These are phyloP conservation scores for Ascoidea asiatica DNA, from an alignment of 805 yeast genomes.

Conservation along the genomic window DNA sequence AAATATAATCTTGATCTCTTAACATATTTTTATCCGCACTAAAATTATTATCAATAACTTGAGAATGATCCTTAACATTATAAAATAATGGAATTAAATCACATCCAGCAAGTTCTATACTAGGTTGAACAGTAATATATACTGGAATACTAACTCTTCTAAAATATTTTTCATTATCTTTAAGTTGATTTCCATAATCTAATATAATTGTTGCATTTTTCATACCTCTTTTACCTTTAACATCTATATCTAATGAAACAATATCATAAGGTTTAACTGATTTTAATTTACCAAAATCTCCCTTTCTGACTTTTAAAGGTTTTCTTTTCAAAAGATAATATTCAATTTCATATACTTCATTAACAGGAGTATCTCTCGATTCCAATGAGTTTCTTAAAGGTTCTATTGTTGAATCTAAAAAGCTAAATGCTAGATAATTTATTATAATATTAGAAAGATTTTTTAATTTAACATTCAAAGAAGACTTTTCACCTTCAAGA, in stretches of 20 bases:
- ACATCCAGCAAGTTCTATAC: slow-evolving; percentile 62
- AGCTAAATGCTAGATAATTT: slow-evolving; percentile 44
- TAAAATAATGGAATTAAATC: slow-evolving; percentile 52
- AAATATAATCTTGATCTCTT: slow-evolving; percentile 7
- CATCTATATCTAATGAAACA: slow-evolving; percentile 37
- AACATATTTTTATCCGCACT: slow-evolving; percentile 4
- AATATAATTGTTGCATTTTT: slow-evolving; percentile 48
- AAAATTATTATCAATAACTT: slow-evolving; percentile 18
- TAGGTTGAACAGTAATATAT: slow-evolving; percentile 54
- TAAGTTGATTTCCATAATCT: slow-evolving; percentile 41
- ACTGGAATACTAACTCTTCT: slow-evolving; percentile 58
- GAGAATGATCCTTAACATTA: slow-evolving; percentile 13
- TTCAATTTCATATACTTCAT: slow-evolving; percentile 66
- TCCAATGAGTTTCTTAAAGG: slow-evolving; percentile 43
- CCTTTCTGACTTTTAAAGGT: slow-evolving; percentile 34
- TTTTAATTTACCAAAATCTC: slow-evolving; percentile 11
- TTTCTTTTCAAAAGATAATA: slow-evolving; percentile 45
- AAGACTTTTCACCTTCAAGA: slow-evolving; percentile 59
- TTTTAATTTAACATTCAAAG: slow-evolving; percentile 35
- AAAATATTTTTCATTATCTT: slow-evolving; percentile 23
- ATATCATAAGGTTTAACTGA: slow-evolving; percentile 22
- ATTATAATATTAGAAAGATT: slow-evolving; percentile 48
- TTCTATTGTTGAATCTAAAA: slow-evolving; percentile 63
- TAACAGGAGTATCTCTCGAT: slow-evolving; percentile 32
- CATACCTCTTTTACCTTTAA: slow-evolving; percentile 65